Conservation (phyloP, 1,284 basidiomycete species). For the Papiliotrema fonsecae region DNA sequence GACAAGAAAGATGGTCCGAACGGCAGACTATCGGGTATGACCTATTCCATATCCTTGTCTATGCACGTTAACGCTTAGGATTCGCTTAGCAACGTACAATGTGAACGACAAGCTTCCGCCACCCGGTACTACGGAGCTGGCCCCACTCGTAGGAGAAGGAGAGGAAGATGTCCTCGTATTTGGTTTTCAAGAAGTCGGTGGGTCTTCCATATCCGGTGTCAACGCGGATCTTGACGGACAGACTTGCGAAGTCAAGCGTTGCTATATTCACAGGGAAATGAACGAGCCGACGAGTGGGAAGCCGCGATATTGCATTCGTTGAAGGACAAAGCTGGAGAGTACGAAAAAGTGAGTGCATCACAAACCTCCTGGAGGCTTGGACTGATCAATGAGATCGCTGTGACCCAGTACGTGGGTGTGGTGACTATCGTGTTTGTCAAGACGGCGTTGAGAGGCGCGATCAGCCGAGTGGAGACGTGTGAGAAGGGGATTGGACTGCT, state of each 20-base stretch:
- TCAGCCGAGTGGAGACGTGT: conserved; percentile 27
- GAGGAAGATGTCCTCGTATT: conserved; percentile 41
- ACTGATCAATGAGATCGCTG: too few relatives aligned
- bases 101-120: conserved; percentile 43
- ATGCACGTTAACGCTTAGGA: conserved; percentile 9
- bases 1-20: conserved; percentile 30
- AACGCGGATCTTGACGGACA: neutral
- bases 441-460: conserved; percentile 36
- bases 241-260: conserved; percentile 38
- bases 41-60: neutral
- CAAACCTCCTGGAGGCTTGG: too few relatives aligned
- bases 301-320: conserved; percentile 51
- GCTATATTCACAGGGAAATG: conserved; percentile 33
- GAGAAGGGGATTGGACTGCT: conserved; percentile 38
- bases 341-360: conserved; percentile 21
- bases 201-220: neutral
- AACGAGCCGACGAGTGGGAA: conserved; percentile 56
- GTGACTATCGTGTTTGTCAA: conserved; percentile 55
- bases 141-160: conserved; percentile 28
- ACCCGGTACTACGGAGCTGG: conserved; percentile 33
- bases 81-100: conserved; percentile 42
- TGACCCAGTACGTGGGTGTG: conserved; percentile 42
- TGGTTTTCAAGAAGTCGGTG: conserved; percentile 42
- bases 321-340: conserved; percentile 45
- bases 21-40: conserved; percentile 14